phyloP scores from a whole-genome alignment of 805 yeast species.

The Wickerhamiella kurtzmanii region DNA sequence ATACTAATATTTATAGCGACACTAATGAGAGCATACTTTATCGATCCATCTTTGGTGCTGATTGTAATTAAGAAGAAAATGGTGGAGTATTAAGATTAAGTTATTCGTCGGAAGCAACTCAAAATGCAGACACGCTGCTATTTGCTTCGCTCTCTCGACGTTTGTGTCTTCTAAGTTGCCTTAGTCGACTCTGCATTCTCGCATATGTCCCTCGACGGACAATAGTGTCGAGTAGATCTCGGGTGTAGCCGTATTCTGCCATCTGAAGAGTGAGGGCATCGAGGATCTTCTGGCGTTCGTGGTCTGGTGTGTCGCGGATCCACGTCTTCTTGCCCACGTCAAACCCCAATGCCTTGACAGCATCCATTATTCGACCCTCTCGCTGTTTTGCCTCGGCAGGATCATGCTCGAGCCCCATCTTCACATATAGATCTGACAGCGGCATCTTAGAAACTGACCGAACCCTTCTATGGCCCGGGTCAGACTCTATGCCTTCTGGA shows the following conservation, averaged over 20 bases:
- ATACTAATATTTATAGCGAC: not conserved
- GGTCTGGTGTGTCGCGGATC: conserved; percentile 61
- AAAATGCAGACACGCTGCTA: not conserved
- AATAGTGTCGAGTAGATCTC: conserved; percentile 49
- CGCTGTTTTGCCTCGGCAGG: conserved; percentile 27
- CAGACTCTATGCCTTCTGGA: not conserved
- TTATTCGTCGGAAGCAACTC: not conserved
- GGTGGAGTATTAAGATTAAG: not conserved
- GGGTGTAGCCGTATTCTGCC: conserved; percentile 38
- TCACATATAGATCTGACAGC: conserved; percentile 25
- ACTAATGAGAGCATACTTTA: not conserved
- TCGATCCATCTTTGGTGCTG: not conserved
- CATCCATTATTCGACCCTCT: conserved; percentile 27
- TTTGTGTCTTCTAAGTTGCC: conserved; percentile 12
- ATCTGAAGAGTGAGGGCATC: conserved; percentile 37
- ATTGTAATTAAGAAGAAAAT: not conserved
- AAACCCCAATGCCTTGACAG: conserved; percentile 43
- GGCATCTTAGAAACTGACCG: conserved; percentile 29
- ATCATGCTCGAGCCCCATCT: conserved; percentile 28
- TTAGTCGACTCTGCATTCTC: conserved; percentile 18
- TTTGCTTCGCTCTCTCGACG: not conserved
- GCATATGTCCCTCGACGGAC: conserved; percentile 66
- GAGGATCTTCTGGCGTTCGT: conserved; percentile 37
- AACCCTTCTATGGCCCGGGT: conserved; percentile 8
- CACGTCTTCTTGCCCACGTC: conserved; percentile 68